phyloP scores from a whole-genome alignment of 495 filamentous ascomycete genomes.

The Daldinia bambusicola region DNA sequence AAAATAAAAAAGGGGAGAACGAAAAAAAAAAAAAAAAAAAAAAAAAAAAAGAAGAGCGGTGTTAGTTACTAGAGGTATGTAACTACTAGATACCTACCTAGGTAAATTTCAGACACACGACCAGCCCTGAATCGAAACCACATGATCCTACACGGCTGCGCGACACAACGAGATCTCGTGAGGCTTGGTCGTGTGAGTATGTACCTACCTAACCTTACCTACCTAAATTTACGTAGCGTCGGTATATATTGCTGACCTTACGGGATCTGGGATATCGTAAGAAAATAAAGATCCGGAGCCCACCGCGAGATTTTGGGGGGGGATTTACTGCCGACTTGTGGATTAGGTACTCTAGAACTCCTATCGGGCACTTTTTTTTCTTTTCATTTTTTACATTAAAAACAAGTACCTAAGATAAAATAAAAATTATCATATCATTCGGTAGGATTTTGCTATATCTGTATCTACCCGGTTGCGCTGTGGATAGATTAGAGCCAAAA shows the following conservation, averaged over 20 bases:
- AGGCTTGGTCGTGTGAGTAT: slow-evolving; percentile 35
- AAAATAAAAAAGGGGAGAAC: not conserved
- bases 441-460: slow-evolving; percentile 18
- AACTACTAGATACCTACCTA: too few species aligned
- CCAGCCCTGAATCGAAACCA: slow-evolving; percentile 21
- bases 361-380: slow-evolving; percentile 17
- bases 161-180: slow-evolving; percentile 39
- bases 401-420: too few species aligned
- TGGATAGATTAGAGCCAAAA: slow-evolving; percentile 22
- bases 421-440: slow-evolving; percentile 6
- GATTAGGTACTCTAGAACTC: slow-evolving; percentile 12
- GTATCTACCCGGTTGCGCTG: slow-evolving; percentile 36
- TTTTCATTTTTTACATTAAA: too few species aligned
- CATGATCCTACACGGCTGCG: slow-evolving; percentile 43
- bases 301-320: slow-evolving; percentile 19
- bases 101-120: not conserved
- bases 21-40: slow-evolving; percentile 1
- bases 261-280: slow-evolving; percentile 29
- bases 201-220: too few species aligned
- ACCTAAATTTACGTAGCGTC: not conserved
- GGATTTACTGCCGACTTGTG: slow-evolving; percentile 1
- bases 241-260: slow-evolving; percentile 20
- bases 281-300: slow-evolving; percentile 35
- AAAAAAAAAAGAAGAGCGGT: slow-evolving; percentile 15
- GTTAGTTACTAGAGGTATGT: slow-evolving; percentile 4